Percentiles rank a stretch among this genome's conserved stretches.
Conservation (phyloP, 2,329 filamentous ascomycete species). For the Thielaviopsis punctulata region DNA sequence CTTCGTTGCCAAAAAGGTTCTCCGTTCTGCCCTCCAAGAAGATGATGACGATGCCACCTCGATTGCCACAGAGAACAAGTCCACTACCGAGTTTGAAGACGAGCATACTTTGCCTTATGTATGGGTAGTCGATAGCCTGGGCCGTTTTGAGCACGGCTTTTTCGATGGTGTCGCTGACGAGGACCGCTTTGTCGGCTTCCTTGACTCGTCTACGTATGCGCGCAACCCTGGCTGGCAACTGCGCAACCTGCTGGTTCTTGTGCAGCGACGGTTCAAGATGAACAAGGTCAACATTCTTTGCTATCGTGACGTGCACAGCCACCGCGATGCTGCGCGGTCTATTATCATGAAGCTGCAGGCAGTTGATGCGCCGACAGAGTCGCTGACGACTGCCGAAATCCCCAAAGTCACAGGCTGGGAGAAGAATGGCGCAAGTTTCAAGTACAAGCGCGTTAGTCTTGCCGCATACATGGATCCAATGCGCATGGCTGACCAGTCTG, state of each 20-base stretch:
- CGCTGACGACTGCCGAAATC: constrained; percentile 32
- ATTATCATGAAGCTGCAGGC: constrained; percentile 50
- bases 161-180: constrained; percentile 55
- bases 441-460: constrained; percentile 62
- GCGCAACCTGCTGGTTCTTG: constrained; percentile 70
- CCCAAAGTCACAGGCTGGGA: constrained; percentile 96
- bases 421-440: constrained; percentile 51
- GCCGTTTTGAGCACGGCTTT: constrained; percentile 71
- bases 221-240: constrained; percentile 85
- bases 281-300: constrained; percentile 69
- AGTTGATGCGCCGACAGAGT: neutral
- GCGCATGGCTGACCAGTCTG: constrained; percentile 77
- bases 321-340: constrained; percentile 65
- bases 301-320: constrained; percentile 68
- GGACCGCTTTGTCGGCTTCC: constrained; percentile 72
- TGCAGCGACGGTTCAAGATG: constrained; percentile 66
- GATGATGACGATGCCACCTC: constrained; percentile 20
- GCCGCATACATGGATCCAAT: constrained; percentile 86
- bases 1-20: constrained; percentile 72
- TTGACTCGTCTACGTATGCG: constrained; percentile 80
- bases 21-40: constrained; percentile 12
- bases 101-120: constrained; percentile 35
- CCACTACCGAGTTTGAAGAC: constrained; percentile 28
- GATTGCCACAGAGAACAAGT: constrained; percentile 28
- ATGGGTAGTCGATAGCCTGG: constrained; percentile 65